Percentiles rank a stretch among this genome's conserved stretches.
phyloP scores from a whole-genome alignment of 805 yeast species.

The Yamadazyma nakazawae region DNA sequence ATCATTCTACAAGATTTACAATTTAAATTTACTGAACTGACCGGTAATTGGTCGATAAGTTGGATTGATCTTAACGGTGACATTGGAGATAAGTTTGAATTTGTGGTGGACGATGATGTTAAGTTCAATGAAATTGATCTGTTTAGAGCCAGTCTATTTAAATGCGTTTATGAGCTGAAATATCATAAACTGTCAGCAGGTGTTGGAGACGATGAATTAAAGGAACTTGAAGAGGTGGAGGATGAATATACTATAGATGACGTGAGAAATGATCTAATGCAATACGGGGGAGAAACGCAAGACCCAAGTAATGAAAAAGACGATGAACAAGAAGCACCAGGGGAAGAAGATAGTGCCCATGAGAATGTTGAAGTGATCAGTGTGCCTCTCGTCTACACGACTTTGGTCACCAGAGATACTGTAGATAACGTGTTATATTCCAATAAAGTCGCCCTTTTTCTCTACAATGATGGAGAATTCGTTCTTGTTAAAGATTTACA shows the following conservation, averaged over 20 bases:
- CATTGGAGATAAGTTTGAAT: constrained; percentile 78
- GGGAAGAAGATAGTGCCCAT: not conserved
- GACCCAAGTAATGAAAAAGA: not conserved
- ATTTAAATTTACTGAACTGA: constrained; percentile 51
- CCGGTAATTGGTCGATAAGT: constrained; percentile 56
- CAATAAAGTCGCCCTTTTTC: not conserved
- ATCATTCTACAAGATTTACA: constrained; percentile 59
- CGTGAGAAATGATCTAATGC: constrained; percentile 15
- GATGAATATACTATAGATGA: constrained; percentile 22
- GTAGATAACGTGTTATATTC: not conserved
- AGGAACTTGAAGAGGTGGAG: constrained; percentile 50
- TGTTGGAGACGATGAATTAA: constrained; percentile 38
- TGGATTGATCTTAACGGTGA: constrained; percentile 91
- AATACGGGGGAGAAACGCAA: not conserved
- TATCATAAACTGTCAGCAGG: constrained; percentile 20
- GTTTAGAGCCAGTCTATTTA: constrained; percentile 58
- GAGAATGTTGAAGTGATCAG: too few relatives aligned
- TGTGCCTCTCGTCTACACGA: too few relatives aligned
- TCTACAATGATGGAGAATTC: not conserved
- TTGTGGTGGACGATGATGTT: constrained; percentile 63
- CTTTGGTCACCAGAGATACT: not conserved
- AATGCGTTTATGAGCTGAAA: constrained; percentile 75
- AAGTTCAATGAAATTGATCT: constrained; percentile 52
- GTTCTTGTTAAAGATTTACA: not conserved
- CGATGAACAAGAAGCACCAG: not conserved